A percentile compares a stretch with the other conserved stretches of the same genome.
Conservation (phyloP, 2,329 filamentous ascomycete species). For the Verticillium alfalfae region DNA sequence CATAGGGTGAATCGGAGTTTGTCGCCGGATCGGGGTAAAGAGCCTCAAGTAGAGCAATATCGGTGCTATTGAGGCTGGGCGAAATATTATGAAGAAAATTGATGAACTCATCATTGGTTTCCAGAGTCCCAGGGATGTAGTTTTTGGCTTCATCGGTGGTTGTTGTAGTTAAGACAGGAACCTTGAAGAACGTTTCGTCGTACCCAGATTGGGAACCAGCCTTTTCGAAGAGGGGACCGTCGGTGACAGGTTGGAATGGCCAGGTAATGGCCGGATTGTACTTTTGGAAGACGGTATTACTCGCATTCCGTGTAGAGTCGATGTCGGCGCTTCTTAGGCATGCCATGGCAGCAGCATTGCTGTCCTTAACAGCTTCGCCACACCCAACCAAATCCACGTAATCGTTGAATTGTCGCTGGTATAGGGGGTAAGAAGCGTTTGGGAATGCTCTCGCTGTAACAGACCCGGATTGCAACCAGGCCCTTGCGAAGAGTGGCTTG, state of each 20-base stretch:
- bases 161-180: conserved; percentile 28
- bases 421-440: conserved; percentile 25
- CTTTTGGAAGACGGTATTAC: conserved; percentile 28
- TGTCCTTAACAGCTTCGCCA: conserved; percentile 19
- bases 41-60: conserved; percentile 18
- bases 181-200: conserved; percentile 29
- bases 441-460: conserved; percentile 30
- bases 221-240: conserved; percentile 39
- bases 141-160: conserved; percentile 30
- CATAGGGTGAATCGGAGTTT: conserved; percentile 25
- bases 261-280: conserved; percentile 34
- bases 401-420: conserved; percentile 24
- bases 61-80: conserved; percentile 18
- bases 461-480: conserved; percentile 28
- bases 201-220: conserved; percentile 33
- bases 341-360: conserved; percentile 22
- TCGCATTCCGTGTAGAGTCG: conserved; percentile 27
- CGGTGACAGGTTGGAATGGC: conserved; percentile 42
- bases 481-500: conserved; percentile 23
- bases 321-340: conserved; percentile 32
- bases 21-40: conserved; percentile 29
- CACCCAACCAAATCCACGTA: conserved; percentile 22
- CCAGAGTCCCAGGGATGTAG: conserved; percentile 21
- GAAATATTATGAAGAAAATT: conserved; percentile 27
- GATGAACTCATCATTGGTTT: conserved; percentile 28